Conservation (phyloP, 441 rosid species). For the Erysimum cheiri region DNA sequence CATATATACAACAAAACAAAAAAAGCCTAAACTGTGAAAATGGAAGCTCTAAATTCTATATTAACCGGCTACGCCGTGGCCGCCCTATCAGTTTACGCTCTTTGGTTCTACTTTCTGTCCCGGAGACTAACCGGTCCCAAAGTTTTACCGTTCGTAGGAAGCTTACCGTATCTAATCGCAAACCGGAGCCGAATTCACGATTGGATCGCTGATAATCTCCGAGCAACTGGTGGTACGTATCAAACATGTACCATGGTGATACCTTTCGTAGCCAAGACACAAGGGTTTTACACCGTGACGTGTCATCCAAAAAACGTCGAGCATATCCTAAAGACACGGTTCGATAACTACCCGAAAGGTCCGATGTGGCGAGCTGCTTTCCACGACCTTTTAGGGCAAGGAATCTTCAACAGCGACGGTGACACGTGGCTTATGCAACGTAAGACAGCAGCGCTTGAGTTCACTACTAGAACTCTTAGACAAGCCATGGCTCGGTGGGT, state of each 20-base stretch:
- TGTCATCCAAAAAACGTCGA: slow-evolving; percentile 93
- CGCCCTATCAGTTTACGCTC: slow-evolving; percentile 53
- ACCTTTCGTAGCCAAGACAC: slow-evolving; percentile 77
- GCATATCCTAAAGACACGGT: slow-evolving; percentile 78
- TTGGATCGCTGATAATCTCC: slow-evolving; percentile 83
- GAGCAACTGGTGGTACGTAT: slow-evolving; percentile 75
- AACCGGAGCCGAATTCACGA: slow-evolving; percentile 76
- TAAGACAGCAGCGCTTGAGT: slow-evolving; percentile 93
- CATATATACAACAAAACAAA: slow-evolving; percentile 16
- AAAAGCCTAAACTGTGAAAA: slow-evolving; percentile 32
- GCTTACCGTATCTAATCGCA: slow-evolving; percentile 66
- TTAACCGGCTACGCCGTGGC: slow-evolving; percentile 48
- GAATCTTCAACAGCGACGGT: slow-evolving; percentile 93
- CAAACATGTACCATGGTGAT: slow-evolving; percentile 79
- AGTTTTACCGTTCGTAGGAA: slow-evolving; percentile 75
- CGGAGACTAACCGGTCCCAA: slow-evolving; percentile 73
- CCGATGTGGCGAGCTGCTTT: slow-evolving; percentile 86
- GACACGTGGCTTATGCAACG: slow-evolving; percentile 96
- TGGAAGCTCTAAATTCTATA: slow-evolving; percentile 53
- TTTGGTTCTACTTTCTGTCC: slow-evolving; percentile 81
- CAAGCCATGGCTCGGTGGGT: slow-evolving; percentile 99
- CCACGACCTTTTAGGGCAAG: slow-evolving; percentile 90
- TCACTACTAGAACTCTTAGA: slow-evolving; percentile 82
- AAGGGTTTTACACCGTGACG: slow-evolving; percentile 89
- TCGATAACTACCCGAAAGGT: slow-evolving; percentile 93